Evolutionary conservation across 208 protist genomes (phyloP).

Genomic region (Leptomonas seymouri): DNA sequence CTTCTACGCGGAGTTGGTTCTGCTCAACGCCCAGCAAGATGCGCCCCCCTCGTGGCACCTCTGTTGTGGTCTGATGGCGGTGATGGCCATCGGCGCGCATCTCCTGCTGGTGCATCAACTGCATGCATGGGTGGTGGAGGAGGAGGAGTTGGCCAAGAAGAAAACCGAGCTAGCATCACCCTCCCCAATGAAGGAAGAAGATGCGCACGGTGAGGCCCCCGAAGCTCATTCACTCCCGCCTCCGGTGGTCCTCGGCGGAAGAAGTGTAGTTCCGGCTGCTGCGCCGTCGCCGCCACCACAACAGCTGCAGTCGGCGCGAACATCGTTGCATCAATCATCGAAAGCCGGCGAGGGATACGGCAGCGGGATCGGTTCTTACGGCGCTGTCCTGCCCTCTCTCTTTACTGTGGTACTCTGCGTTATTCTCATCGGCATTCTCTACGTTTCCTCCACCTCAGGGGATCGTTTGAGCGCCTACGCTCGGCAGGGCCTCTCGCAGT

Average conservation of each 20-base stretch:
- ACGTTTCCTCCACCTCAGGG: slow-evolving; percentile 7
- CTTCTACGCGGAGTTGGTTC: slow-evolving; percentile 41
- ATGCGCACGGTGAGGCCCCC: neutral
- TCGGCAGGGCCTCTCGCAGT: slow-evolving; percentile 26
- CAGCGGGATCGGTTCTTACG: slow-evolving; percentile 12
- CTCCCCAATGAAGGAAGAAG: neutral
- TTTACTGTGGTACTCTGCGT: slow-evolving; percentile 20
- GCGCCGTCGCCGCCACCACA: neutral
- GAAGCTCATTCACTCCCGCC: neutral
- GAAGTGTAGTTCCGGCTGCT: too few species aligned
- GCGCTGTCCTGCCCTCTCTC: slow-evolving; percentile 21
- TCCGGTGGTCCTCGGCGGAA: too few species aligned
- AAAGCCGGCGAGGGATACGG: neutral
- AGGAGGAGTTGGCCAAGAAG: neutral
- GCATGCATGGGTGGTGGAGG: slow-evolving; percentile 18
- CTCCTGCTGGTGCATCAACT: slow-evolving; percentile 55
- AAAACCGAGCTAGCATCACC: neutral
- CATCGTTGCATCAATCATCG: neutral
- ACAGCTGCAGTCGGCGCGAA: neutral
- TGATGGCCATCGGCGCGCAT: slow-evolving; percentile 46
- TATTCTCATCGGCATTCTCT: slow-evolving; percentile 20
- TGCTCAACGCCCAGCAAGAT: slow-evolving; percentile 32
- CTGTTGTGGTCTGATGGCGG: slow-evolving; percentile 45
- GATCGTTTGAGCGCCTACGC: slow-evolving; percentile 16
- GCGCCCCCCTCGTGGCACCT: slow-evolving; percentile 59